Evolutionary conservation across 2,329 filamentous ascomycete genomes (phyloP).

Genomic region (Conoideocrella luteorostrata): DNA sequence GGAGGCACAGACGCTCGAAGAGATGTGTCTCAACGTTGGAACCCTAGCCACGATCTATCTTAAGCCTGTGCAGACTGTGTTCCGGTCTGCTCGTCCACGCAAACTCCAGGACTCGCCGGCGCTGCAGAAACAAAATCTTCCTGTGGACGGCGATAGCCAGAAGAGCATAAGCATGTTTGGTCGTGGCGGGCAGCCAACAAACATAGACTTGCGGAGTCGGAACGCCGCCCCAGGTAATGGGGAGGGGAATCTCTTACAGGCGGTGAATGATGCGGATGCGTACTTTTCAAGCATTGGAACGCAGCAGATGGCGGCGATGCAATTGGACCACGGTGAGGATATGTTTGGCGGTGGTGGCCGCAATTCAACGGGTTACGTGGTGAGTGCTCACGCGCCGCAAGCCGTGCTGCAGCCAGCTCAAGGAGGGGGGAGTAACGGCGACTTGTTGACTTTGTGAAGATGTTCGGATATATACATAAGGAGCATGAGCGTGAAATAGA

Average conservation of each 20-base stretch:
- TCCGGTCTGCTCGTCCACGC: slow-evolving; percentile 77
- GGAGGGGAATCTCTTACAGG: slow-evolving; percentile 54
- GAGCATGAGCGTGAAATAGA: too few species aligned
- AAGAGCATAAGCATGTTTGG: slow-evolving; percentile 57
- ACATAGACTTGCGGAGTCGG: slow-evolving; percentile 39
- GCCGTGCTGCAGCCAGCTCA: slow-evolving; percentile 65
- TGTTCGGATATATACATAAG: neutral
- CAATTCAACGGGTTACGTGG: slow-evolving; percentile 56
- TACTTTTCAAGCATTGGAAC: slow-evolving; percentile 79
- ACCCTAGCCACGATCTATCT: slow-evolving; percentile 96
- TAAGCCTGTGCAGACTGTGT: slow-evolving; percentile 95
- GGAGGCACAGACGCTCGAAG: slow-evolving; percentile 84
- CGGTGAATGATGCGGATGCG: slow-evolving; percentile 77
- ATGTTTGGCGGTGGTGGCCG: slow-evolving; percentile 54
- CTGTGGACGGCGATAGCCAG: slow-evolving; percentile 45
- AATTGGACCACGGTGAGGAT: slow-evolving; percentile 56
- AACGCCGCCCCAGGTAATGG: slow-evolving; percentile 19
- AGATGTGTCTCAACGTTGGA: slow-evolving; percentile 94
- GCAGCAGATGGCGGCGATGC: slow-evolving; percentile 67
- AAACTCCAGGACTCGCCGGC: slow-evolving; percentile 78
- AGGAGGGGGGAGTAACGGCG: slow-evolving; percentile 59
- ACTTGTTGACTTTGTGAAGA: slow-evolving; percentile 58
- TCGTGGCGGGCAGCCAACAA: slow-evolving; percentile 42
- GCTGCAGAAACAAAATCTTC: slow-evolving; percentile 65
- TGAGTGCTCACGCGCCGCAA: slow-evolving; percentile 76